Percentiles rank a stretch among this genome's conserved stretches.
Evolutionary conservation across 2,329 filamentous ascomycete genomes (phyloP).

Genomic region (Thelonectria blattea): DNA sequence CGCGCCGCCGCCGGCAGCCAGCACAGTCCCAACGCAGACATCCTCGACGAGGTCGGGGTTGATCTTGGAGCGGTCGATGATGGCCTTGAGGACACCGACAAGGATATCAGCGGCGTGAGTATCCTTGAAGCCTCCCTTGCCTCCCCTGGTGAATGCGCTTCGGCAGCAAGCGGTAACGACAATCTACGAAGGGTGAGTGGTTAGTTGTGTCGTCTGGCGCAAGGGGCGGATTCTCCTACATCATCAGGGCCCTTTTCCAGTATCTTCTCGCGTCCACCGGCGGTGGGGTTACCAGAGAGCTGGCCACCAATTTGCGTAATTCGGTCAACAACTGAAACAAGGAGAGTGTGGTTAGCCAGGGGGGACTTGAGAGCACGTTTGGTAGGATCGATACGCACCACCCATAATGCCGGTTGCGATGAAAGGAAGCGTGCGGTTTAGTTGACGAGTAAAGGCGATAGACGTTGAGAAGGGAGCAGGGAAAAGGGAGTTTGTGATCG

Average conservation of each 20-base stretch:
- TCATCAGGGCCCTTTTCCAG: conserved; percentile 72
- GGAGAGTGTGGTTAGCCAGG: neutral
- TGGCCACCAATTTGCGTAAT: conserved; percentile 67
- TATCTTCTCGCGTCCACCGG: conserved; percentile 60
- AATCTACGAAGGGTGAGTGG: conserved; percentile 56
- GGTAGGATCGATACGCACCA: conserved; percentile 38
- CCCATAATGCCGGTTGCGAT: conserved; percentile 42
- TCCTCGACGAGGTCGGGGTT: conserved; percentile 90
- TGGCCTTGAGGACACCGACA: conserved; percentile 78
- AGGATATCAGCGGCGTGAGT: conserved; percentile 87
- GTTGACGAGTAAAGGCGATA: neutral
- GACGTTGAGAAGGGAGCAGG: conserved; percentile 2
- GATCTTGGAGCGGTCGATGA: conserved; percentile 86
- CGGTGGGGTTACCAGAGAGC: conserved; percentile 64
- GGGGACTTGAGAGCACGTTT: neutral
- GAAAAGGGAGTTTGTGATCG: conserved; percentile 3
- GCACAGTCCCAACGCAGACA: conserved; percentile 87
- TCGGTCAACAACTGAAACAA: conserved; percentile 59
- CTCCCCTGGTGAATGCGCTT: conserved; percentile 89
- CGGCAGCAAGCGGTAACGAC: conserved; percentile 93
- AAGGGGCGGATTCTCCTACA: conserved; percentile 49
- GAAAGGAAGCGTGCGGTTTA: neutral
- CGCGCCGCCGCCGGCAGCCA: conserved; percentile 90
- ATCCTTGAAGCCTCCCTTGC: conserved; percentile 95
- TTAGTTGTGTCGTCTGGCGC: conserved; percentile 32